Percentiles rank a stretch among this genome's conserved stretches.
Conservation (phyloP, 192 early-diverging fungal species). For the Dissophora globulifera region DNA sequence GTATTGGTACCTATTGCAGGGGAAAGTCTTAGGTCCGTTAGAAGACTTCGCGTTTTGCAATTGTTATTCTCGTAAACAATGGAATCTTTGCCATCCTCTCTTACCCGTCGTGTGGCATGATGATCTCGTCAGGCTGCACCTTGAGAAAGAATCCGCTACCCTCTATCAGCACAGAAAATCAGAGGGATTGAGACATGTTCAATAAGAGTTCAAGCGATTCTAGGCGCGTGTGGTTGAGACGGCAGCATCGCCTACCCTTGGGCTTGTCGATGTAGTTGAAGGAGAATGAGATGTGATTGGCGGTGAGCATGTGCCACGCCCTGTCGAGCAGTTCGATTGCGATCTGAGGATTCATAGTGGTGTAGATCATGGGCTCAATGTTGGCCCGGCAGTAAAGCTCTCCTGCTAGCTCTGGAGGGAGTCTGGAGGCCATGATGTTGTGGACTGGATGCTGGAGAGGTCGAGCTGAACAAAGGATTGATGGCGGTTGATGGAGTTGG, state of each 20-base stretch:
- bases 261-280: constrained; percentile 54
- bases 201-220: too few relatives aligned
- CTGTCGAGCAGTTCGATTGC: constrained; percentile 34
- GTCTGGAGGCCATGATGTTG: constrained; percentile 17
- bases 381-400: constrained; percentile 51
- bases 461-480: too few relatives aligned
- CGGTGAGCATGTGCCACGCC: constrained; percentile 37
- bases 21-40: too few relatives aligned
- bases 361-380: constrained; percentile 42
- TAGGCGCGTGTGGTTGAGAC: too few relatives aligned
- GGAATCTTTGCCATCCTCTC: neutral
- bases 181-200: too few relatives aligned
- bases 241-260: constrained; percentile 47
- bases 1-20: constrained; percentile 37
- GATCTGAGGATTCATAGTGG: constrained; percentile 34
- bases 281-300: constrained; percentile 40
- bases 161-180: too few relatives aligned
- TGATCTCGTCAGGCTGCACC: constrained; percentile 33
- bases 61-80: too few relatives aligned
- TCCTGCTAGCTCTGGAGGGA: constrained; percentile 41
- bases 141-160: constrained; percentile 38
- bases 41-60: too few relatives aligned
- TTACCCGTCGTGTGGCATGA: constrained; percentile 50
- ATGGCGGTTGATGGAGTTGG: too few relatives aligned
- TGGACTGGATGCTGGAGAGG: neutral